These are phyloP conservation scores for Tilletia setariae DNA, from an alignment of 1,284 basidiomycete species.

Conservation along the genomic window DNA sequence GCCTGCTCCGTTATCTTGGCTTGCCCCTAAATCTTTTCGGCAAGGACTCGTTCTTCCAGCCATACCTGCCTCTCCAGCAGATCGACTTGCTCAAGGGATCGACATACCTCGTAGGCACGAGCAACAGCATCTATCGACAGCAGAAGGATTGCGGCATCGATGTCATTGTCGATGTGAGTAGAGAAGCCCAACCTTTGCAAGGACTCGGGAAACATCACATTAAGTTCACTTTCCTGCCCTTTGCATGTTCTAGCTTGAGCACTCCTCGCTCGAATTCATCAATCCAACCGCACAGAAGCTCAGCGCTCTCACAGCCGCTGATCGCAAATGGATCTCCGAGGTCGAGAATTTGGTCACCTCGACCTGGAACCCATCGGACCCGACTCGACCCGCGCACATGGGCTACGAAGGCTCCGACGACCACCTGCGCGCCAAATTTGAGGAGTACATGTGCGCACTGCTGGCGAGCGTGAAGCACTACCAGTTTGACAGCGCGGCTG, in stretches of 20 bases:
- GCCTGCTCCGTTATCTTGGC: constrained; percentile 85
- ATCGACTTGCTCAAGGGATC: constrained; percentile 80
- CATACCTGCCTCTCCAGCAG: constrained; percentile 93
- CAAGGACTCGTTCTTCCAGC: constrained; percentile 89
- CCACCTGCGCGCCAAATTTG: constrained; percentile 40
- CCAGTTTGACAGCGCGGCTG: constrained; percentile 25
- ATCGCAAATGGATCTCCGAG: constrained; percentile 92
- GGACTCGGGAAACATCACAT: too few species aligned
- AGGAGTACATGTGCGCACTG: constrained; percentile 48
- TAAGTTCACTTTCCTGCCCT: not conserved
- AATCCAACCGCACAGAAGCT: constrained; percentile 73
- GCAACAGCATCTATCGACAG: constrained; percentile 92
- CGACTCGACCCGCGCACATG: constrained; percentile 47
- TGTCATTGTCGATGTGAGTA: constrained; percentile 69
- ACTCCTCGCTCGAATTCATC: constrained; percentile 39
- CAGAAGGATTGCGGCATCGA: constrained; percentile 79
- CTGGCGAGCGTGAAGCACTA: constrained; percentile 47
- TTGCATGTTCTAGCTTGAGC: constrained; percentile 27
- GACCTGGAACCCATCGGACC: constrained; percentile 51
- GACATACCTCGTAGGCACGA: constrained; percentile 79
- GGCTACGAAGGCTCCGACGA: constrained; percentile 52
- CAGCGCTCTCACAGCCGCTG: constrained; percentile 79
- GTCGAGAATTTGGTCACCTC: constrained; percentile 40
- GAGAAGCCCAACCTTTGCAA: not conserved
- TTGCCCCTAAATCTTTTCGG: constrained; percentile 71